These are phyloP conservation scores for Populus hybrid DNA, from an alignment of 441 rosid genomes.

Conservation along the genomic window DNA sequence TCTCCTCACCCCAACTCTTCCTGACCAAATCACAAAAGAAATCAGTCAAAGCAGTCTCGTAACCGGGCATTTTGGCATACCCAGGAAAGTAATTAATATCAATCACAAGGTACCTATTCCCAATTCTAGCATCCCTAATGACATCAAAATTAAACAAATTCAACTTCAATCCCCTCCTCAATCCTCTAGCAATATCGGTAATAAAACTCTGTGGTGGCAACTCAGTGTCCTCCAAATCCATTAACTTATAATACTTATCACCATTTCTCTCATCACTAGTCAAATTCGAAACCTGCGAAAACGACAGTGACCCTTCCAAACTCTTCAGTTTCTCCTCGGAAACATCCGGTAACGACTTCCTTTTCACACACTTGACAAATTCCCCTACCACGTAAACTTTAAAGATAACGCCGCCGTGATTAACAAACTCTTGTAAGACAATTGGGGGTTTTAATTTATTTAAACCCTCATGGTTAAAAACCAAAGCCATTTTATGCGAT, in stretches of 20 bases:
- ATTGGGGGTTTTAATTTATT: slow-evolving; percentile 47
- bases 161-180: slow-evolving; percentile 46
- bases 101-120: slow-evolving; percentile 50
- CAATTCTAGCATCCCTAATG: slow-evolving; percentile 47
- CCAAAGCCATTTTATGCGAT: slow-evolving; percentile 51
- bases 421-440: slow-evolving; percentile 59
- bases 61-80: slow-evolving; percentile 56
- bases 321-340: slow-evolving; percentile 46
- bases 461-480: slow-evolving; percentile 51
- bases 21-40: slow-evolving; percentile 42
- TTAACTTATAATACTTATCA: slow-evolving; percentile 32
- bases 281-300: slow-evolving; percentile 58
- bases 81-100: slow-evolving; percentile 70
- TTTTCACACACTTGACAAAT: slow-evolving; percentile 49
- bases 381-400: slow-evolving; percentile 60
- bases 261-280: slow-evolving; percentile 29
- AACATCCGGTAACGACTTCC: slow-evolving; percentile 57
- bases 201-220: slow-evolving; percentile 48
- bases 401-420: slow-evolving; percentile 68
- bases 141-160: slow-evolving; percentile 61
- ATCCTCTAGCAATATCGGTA: slow-evolving; percentile 37
- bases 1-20: slow-evolving; percentile 1
- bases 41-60: slow-evolving; percentile 49
- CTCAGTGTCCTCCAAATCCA: slow-evolving; percentile 39
- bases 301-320: slow-evolving; percentile 42